Evolutionary conservation across 75 land plant genomes (phyloP).

Genomic region (Chamaecyparis obtusa): DNA sequence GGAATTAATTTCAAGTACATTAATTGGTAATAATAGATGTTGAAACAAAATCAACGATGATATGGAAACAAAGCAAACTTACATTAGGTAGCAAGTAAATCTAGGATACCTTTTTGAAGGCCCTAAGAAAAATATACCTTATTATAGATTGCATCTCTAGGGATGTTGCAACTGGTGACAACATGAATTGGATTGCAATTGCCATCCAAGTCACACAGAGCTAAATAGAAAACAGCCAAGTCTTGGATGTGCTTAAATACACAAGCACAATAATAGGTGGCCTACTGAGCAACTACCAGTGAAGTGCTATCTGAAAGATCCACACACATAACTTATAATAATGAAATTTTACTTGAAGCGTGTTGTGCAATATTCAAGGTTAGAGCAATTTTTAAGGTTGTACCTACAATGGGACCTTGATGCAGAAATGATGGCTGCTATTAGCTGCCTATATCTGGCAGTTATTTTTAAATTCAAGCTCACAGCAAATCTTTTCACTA

Average conservation of each 20-base stretch:
- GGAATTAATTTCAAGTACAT: neutral
- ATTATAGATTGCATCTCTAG: neutral
- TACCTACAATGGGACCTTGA: neutral
- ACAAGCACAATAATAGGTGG: neutral
- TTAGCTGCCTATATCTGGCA: neutral
- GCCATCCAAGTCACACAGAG: neutral
- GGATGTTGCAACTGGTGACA: neutral
- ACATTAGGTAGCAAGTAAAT: neutral
- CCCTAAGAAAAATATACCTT: neutral
- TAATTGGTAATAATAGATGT: neutral
- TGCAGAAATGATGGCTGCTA: neutral
- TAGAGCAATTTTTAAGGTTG: neutral
- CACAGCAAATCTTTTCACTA: neutral
- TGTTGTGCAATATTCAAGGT: neutral
- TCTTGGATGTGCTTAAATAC: neutral
- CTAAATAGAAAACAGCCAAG: neutral
- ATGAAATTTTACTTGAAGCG: neutral
- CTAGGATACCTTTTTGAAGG: neutral
- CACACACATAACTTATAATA: neutral
- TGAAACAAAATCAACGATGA: neutral
- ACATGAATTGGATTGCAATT: neutral
- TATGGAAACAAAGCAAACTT: neutral
- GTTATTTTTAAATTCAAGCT: neutral
- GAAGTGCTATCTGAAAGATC: neutral
- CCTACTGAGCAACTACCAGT: neutral